Evolutionary conservation across 1,139 yeast species (phyloP).

Genomic region (Candida anutae): DNA sequence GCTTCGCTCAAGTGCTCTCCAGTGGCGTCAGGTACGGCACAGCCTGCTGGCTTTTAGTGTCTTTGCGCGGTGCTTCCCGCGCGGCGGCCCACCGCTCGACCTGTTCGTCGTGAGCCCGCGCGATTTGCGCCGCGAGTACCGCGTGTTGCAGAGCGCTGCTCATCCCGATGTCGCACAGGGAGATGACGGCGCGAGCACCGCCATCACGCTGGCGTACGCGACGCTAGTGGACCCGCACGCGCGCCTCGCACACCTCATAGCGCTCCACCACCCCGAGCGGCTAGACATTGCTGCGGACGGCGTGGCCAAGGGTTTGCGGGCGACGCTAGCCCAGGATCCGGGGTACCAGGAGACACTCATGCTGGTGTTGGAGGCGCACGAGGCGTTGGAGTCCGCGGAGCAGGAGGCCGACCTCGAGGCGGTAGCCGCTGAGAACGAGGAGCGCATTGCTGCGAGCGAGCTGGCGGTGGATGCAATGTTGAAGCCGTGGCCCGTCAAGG

Average conservation of each 20-base stretch:
- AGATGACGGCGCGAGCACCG: constrained; percentile 32
- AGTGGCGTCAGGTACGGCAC: too few relatives aligned
- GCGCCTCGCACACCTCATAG: constrained; percentile 40
- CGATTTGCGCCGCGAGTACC: constrained; percentile 62
- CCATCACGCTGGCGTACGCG: constrained; percentile 69
- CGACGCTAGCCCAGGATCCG: constrained; percentile 21
- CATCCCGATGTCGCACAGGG: constrained; percentile 66
- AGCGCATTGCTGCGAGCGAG: constrained; percentile 39
- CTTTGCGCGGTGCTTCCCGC: constrained; percentile 71
- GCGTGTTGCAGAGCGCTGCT: constrained; percentile 58
- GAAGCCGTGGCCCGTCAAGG: constrained; percentile 22
- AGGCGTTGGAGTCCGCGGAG: constrained; percentile 57
- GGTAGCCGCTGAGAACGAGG: constrained; percentile 48
- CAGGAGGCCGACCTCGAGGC: constrained; percentile 48
- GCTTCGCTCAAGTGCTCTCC: too few relatives aligned
- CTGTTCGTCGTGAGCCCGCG: constrained; percentile 50
- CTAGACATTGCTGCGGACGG: constrained; percentile 35
- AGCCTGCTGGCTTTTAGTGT: too few relatives aligned
- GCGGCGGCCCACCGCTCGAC: constrained; percentile 60
- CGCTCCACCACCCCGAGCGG: constrained; percentile 29
- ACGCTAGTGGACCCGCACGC: constrained; percentile 62
- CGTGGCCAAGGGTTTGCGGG: constrained; percentile 28
- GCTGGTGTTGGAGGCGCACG: constrained; percentile 78
- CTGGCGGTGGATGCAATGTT: constrained; percentile 21
- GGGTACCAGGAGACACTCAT: constrained; percentile 54